Evolutionary conservation across 2,329 filamentous ascomycete species (phyloP), one percentile per base, ranked within the genome.

Genomic region (Grosmannia penicillata): DNA sequence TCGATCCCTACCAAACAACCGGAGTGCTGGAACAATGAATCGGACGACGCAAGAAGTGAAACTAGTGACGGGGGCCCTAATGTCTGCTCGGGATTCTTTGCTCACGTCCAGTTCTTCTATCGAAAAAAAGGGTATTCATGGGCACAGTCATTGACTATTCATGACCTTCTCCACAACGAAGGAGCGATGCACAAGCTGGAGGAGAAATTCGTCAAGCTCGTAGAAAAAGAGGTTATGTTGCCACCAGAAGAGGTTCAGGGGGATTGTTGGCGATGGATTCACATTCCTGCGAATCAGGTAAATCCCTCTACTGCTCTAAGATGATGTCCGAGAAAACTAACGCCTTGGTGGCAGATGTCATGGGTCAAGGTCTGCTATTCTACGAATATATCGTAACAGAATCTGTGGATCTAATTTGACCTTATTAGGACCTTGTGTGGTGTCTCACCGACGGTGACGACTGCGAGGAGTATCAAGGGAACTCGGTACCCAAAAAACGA

Each of bases 221-320:
- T 25, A n/a, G 17, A 8, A 10, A 33, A 23, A 11, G 15, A n/a
- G n/a, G n/a, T 6, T 19, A 18, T 6, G n/a, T 18, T 31, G 6
- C 7, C n/a, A 14, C n/a, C 10, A 19, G 15, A 10, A 7, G 28
- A 32, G 2, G 26, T 37, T 10, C 17, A 19, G 13, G 21, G 7
- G 7, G 14, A 37, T 8, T 8, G 25, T 9, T 37, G 36, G 27
- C 31, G 25, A 17, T 37, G 36, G 36, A 37, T 37, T 37, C 36
- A 37, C 28, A 31, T 37, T 23, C 36, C 36, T 19, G 36, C 11
- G 3, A 37, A 31, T 11, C 27, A 37, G 21, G 36, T 37, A 32
- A 8, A n/a, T 11, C 8, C 18, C 8, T 13, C 25, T 10, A 28
- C 8, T 29, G n/a, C n/a, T n/a, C n/a, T 28, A 8, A 13, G n/a